Percentiles rank a stretch among this genome's conserved stretches.
These are phyloP conservation scores for Eucalyptus sp. DNA, from an alignment of 345 rosid species.

Conservation along the genomic window DNA sequence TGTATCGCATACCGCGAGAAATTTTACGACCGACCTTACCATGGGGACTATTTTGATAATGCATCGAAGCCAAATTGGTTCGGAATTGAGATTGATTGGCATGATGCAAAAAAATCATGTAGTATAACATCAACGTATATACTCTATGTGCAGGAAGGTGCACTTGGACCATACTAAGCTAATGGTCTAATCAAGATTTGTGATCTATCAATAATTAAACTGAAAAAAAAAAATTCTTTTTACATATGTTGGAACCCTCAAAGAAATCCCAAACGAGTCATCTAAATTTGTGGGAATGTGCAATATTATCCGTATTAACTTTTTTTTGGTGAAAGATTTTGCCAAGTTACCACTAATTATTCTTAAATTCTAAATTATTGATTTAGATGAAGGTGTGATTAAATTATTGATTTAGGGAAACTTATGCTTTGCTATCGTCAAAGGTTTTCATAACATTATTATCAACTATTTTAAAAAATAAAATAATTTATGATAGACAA, in stretches of 20 bases:
- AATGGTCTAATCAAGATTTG: neutral
- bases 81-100: neutral
- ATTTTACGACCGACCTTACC: neutral
- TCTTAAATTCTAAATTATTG: neutral
- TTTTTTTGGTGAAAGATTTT: neutral
- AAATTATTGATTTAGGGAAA: neutral
- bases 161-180: neutral
- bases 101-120: neutral
- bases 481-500: neutral
- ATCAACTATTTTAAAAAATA: neutral
- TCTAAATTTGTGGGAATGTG: neutral
- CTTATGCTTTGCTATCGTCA: fast-evolving
- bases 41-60: neutral
- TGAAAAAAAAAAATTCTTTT: neutral
- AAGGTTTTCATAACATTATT: neutral
- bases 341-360: fast-evolving
- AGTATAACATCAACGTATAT: neutral
- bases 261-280: neutral
- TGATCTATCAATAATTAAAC: neutral
- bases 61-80: neutral
- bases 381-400: neutral
- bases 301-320: neutral
- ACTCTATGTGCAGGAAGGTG: neutral
- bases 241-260: neutral
- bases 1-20: fast-evolving